Conservation (phyloP, 129 eudicot genomes). For the Helichrysum umbraculigerum region DNA sequence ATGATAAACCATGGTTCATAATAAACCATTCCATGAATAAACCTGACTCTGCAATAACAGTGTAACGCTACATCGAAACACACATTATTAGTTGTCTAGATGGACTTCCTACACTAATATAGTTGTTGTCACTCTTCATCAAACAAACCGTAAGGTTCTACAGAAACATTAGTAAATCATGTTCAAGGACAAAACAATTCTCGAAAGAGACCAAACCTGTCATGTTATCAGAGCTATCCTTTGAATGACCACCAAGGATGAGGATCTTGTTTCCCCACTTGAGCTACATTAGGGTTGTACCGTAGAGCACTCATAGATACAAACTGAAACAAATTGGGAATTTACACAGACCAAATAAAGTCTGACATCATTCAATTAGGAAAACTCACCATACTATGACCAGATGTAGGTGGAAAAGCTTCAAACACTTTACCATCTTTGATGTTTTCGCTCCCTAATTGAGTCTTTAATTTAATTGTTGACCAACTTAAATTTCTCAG, state of each 20-base stretch:
- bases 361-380: not conserved
- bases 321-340: slow-evolving; percentile 3
- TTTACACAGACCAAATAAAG: not conserved
- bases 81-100: too few relatives aligned
- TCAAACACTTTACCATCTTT: slow-evolving; percentile 34
- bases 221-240: slow-evolving; percentile 50
- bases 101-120: too few relatives aligned
- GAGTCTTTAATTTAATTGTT: slow-evolving; percentile 47
- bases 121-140: too few relatives aligned
- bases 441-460: slow-evolving; percentile 31
- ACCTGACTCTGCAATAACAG: too few relatives aligned
- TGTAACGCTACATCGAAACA: too few relatives aligned
- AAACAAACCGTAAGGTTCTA: slow-evolving; percentile 28
- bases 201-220: slow-evolving; percentile 51
- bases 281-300: slow-evolving; percentile 48
- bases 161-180: not conserved
- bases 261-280: slow-evolving; percentile 71
- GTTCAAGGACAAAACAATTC: slow-evolving; percentile 20
- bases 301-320: slow-evolving; percentile 13
- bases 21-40: too few relatives aligned
- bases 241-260: slow-evolving; percentile 70
- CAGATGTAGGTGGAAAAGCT: slow-evolving; percentile 69
- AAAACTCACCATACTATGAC: slow-evolving; percentile 76
- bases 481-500: slow-evolving; percentile 82
- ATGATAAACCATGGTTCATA: too few relatives aligned